Percentiles rank a stretch among this genome's conserved stretches.
Evolutionary conservation across 371 early-diverging fungal species (phyloP).

Genomic region (Mortierella sp.): DNA sequence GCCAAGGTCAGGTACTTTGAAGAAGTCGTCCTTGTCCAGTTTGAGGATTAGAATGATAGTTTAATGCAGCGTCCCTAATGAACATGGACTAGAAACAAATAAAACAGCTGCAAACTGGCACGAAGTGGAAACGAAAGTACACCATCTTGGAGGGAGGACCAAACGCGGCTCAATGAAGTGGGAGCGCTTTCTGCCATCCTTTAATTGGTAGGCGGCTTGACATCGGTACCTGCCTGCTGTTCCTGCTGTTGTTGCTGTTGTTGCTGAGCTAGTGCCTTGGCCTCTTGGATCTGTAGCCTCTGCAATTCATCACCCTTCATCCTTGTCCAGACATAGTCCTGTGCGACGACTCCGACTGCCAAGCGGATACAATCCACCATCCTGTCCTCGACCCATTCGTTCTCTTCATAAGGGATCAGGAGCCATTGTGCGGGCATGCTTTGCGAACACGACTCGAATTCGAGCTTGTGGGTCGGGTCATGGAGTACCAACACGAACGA

Average conservation of each 20-base stretch:
- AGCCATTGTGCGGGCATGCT: slow-evolving; percentile 68
- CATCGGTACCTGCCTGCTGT: too few relatives aligned
- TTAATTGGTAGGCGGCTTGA: too few relatives aligned
- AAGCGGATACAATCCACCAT: slow-evolving; percentile 67
- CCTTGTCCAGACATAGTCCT: slow-evolving; percentile 77
- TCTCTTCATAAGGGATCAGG: slow-evolving; percentile 72
- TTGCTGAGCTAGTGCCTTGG: slow-evolving; percentile 37
- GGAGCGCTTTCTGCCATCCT: too few relatives aligned
- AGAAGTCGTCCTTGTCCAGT: slow-evolving; percentile 75
- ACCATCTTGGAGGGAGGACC: too few relatives aligned
- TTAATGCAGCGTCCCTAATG: not conserved
- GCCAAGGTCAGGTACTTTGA: slow-evolving; percentile 63
- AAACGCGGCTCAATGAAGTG: too few relatives aligned
- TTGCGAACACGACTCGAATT: slow-evolving; percentile 70
- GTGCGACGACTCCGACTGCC: slow-evolving; percentile 69
- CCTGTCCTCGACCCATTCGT: slow-evolving; percentile 77
- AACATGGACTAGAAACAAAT: slow-evolving; percentile 1
- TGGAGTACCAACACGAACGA: slow-evolving; percentile 63
- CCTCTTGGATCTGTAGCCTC: slow-evolving; percentile 43
- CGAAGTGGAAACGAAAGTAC: too few relatives aligned
- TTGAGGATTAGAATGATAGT: slow-evolving; percentile 57
- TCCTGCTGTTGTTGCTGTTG: slow-evolving; percentile 25
- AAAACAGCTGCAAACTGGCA: too few relatives aligned
- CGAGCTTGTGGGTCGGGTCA: slow-evolving; percentile 71
- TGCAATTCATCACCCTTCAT: slow-evolving; percentile 62